A percentile compares a stretch with the other conserved stretches of the same genome.
Evolutionary conservation across 163 green algal species (phyloP).

Genomic region (Trebouxia gelatinosa): DNA sequence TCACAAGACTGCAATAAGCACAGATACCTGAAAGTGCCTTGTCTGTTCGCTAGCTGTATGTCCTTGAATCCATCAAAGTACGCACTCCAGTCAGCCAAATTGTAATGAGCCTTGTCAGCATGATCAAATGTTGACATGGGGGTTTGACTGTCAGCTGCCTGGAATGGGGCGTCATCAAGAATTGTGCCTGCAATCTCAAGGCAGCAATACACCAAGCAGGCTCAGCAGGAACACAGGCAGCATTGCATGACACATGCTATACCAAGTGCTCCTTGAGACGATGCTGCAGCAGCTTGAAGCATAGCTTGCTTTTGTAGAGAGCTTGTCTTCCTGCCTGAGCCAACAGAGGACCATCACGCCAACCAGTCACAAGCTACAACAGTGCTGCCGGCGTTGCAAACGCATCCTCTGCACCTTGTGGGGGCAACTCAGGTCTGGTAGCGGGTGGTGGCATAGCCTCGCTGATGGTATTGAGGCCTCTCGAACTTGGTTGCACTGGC

Average conservation of each 20-base stretch:
- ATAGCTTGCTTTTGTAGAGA: constrained; percentile 15
- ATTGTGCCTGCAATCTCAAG: constrained; percentile 17
- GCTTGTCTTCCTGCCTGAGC: constrained; percentile 15
- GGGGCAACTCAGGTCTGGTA: too few species aligned
- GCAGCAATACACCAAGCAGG: background rate
- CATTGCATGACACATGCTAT: background rate
- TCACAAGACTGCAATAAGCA: too few species aligned
- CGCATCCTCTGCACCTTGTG: too few species aligned
- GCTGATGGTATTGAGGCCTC: too few species aligned
- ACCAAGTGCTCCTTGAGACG: background rate
- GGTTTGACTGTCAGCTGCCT: background rate
- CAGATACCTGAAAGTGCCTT: constrained; percentile 17
- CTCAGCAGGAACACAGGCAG: background rate
- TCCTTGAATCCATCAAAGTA: constrained; percentile 11
- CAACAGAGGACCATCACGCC: too few species aligned
- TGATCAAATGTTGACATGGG: background rate
- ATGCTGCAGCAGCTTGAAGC: constrained; percentile 21
- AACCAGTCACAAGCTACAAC: too few species aligned
- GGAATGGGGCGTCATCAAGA: constrained; percentile 19
- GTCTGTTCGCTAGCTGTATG: background rate
- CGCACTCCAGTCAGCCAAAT: background rate
- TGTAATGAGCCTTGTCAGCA: background rate
- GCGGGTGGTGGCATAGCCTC: too few species aligned
- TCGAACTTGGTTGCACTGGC: too few species aligned
- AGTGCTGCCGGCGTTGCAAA: too few species aligned